Base-by-base conservation (phyloP, 2,329 filamentous ascomycete genomes). In the Nigrospora sphaerica region DNA sequence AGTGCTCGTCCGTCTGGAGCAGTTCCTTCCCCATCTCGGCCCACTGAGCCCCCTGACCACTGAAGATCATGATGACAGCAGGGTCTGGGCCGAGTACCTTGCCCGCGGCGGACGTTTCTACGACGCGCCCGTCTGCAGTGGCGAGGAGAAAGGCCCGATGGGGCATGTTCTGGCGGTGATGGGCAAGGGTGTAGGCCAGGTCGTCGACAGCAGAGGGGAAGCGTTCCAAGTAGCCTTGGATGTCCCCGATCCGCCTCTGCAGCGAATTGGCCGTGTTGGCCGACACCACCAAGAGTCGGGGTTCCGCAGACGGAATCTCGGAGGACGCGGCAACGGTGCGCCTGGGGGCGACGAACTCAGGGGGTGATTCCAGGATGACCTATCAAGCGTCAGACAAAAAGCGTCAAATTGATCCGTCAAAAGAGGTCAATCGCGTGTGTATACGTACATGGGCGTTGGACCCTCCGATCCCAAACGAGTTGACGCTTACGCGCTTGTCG, bases 391-490 rank as follows among this genome's bases (percentile, higher is more conserved):
- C 23, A 28, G 23, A 28, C 4, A 10, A 10, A 7, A 2, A 6
- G 7, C 7, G 10, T 10, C 6, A 9, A 28, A 10, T 28, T 2
- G 6, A 9, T 28, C 23, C 23, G 7, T 28, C 23, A 10, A 28
- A 9, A 2, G 10, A 10, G 5, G n/a, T n/a, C n/a, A n/a, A 7
- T 28, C 54, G 52, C 11, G 53, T 50, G 31, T 42, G 23, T 32
- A 34, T 40, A 28, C 23, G 4, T 10, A 10, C 6, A 34, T 56
- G 55, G 36, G 50, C 50, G 35, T 58, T 58, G 19, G 52, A 51
- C 14, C 56, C 65, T 14, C 65, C 65, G 39, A 59, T 63, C 11
- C 66, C 65, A 44, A 67, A 68, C 2, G 54, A 60, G 48, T 63
- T 64, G 13, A 66, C 52, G 47, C 55, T 58, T 11, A 57, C 53